Conservation (phyloP, 768 basidiomycete species). For the Kwoniella bestiolae region DNA sequence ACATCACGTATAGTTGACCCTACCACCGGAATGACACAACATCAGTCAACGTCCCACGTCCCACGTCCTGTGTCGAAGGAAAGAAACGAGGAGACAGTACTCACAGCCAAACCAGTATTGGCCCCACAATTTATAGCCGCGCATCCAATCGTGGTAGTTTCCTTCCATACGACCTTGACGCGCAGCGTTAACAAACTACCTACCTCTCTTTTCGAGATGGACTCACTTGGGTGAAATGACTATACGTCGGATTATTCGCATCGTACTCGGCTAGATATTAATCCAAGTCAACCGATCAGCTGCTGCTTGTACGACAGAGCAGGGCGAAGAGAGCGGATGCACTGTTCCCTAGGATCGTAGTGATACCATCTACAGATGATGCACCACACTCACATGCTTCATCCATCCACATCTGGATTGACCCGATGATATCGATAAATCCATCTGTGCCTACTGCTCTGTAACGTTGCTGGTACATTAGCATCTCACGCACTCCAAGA, state of each 20-base stretch:
- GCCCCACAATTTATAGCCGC: slow-evolving; percentile 25
- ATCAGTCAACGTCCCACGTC: no score
- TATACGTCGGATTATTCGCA: slow-evolving; percentile 3
- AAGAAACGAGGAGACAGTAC: neutral
- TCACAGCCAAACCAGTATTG: slow-evolving; percentile 20
- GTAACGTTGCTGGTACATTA: no score
- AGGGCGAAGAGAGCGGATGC: neutral
- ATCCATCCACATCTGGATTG: slow-evolving; percentile 36
- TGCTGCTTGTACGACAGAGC: no score
- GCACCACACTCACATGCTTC: slow-evolving; percentile 33
- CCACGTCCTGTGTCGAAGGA: no score
- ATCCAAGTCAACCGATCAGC: neutral
- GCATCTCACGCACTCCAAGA: no score
- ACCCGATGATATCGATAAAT: slow-evolving; percentile 23
- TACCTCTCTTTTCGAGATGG: neutral
- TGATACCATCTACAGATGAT: neutral
- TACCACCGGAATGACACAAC: neutral
- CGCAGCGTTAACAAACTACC: no score
- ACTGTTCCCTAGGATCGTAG: neutral
- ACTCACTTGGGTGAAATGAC: slow-evolving; percentile 25
- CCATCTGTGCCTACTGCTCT: slow-evolving; percentile 32
- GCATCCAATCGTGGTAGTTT: slow-evolving; percentile 44
- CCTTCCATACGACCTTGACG: slow-evolving; percentile 41
- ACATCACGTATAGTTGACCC: slow-evolving; percentile 20
- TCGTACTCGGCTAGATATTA: slow-evolving; percentile 18